These are phyloP conservation scores for Neopestalotiopsis sp. DNA, from an alignment of 2,329 filamentous ascomycete genomes.

Conservation along the genomic window DNA sequence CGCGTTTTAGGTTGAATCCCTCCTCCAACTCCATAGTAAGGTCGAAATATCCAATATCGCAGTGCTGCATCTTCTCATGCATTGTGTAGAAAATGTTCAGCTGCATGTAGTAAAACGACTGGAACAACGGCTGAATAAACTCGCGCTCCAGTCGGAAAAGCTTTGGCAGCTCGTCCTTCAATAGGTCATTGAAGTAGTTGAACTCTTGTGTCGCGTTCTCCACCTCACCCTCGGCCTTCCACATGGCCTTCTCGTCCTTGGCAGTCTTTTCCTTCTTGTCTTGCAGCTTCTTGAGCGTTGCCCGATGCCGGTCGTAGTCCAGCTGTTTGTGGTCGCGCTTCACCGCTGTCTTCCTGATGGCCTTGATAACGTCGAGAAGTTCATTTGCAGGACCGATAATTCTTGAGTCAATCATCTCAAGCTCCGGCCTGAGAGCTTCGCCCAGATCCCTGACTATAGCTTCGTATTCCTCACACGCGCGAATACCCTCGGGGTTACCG, in stretches of 20 bases:
- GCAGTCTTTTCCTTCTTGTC: constrained; percentile 96
- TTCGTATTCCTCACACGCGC: constrained; percentile 96
- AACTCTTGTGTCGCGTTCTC: constrained; percentile 94
- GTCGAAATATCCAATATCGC: constrained; percentile 98
- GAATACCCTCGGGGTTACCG: constrained; percentile 91
- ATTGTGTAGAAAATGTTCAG: constrained; percentile 98
- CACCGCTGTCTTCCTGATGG: constrained; percentile 83
- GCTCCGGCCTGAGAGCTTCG: constrained; percentile 84
- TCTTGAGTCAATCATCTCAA: constrained; percentile 95
- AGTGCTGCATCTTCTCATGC: constrained; percentile 96
- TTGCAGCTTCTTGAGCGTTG: constrained; percentile 88
- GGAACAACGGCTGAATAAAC: constrained; percentile 96
- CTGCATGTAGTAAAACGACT: constrained; percentile 99
- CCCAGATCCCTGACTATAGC: constrained; percentile 88
- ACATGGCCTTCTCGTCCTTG: constrained; percentile 97
- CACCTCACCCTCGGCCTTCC: constrained; percentile 91
- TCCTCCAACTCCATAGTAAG: constrained; percentile 89
- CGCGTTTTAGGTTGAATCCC: constrained; percentile 87
- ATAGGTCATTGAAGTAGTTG: constrained; percentile 96
- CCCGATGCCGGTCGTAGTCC: constrained; percentile 89
- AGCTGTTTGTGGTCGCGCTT: constrained; percentile 98
- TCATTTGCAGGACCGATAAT: constrained; percentile 94
- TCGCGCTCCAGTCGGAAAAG: constrained; percentile 88
- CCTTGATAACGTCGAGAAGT: constrained; percentile 92
- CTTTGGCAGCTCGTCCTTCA: constrained; percentile 94